Base-by-base conservation (phyloP, 2,329 filamentous ascomycete species). In the Aspergillus aculeatinus region DNA sequence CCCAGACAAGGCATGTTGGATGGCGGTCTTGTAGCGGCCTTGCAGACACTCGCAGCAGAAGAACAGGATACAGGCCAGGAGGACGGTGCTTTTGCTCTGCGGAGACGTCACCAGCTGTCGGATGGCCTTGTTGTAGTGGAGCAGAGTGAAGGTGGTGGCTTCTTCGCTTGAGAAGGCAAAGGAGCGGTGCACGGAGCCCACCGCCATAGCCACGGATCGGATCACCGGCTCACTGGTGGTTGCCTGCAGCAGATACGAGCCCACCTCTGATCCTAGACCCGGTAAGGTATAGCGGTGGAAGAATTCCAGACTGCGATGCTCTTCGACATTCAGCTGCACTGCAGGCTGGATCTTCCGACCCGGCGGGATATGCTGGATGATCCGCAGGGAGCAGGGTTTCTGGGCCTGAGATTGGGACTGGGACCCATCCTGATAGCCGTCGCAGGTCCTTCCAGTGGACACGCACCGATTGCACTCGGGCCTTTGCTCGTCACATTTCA, bases 401-500 rank as follows among this genome's bases (percentile, higher is more conserved):
- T 16, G 16, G 12, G 14, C 6, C 7, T 10, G 25, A n/a, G 23
- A 29, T 29, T 39, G 23, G 4, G 25, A 29, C 47, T 39, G 23
- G 5, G 25, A 19, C 11, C 19, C 55, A 49, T 16, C 35, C n/a
- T 25, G 14, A 19, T 51, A 57, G 19, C 48, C 48, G 11, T 42
- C 55, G 48, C 55, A 57, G 42, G n/a, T 51, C 10, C 55, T 27
- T 11, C 55, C 55, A 14, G 55, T 57, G 21, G 55, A 57, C 42
- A 51, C 12, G 31, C 55, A 57, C n/a, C 48, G 35, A 11, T 51
- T 21, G 27, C 55, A 57, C n/a, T 5, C 44, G 12, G 55, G 55
- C 35, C 33, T 49, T 14, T 49, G 48, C 33, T 57, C 55, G 35
- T 57, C 55, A 47, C 55, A 57, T 27, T 57, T 57, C 4, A 57